Percentiles rank a stretch among this genome's conserved stretches.
Conservation (phyloP, 2,329 filamentous ascomycete genomes). For the Colletotrichum lupini region DNA sequence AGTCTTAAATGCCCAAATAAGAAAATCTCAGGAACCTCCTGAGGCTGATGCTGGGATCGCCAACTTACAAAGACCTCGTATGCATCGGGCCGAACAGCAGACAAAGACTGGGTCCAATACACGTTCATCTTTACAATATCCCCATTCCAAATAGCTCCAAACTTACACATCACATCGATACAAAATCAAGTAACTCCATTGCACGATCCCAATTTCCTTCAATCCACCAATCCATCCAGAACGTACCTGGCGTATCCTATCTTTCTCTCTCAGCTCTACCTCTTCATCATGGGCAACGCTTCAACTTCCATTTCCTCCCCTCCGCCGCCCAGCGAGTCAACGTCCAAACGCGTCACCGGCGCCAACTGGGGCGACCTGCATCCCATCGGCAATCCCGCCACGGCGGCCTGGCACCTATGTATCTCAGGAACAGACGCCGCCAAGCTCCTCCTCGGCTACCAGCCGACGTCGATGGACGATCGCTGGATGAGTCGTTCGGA, state of each 20-base stretch:
- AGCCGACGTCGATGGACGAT: conserved; percentile 24
- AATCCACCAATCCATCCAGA: background rate
- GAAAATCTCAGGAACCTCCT: background rate
- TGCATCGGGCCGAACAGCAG: background rate
- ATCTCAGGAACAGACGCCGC: conserved; percentile 3
- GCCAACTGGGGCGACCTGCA: background rate
- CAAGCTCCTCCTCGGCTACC: conserved; percentile 11
- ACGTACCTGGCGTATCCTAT: background rate
- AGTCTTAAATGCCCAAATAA: background rate
- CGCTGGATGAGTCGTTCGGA: conserved; percentile 24
- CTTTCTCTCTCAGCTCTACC: background rate
- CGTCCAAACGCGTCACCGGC: background rate
- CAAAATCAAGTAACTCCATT: too few species aligned
- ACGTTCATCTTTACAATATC: background rate
- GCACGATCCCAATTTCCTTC: background rate
- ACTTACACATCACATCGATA: background rate
- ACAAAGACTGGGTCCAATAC: background rate
- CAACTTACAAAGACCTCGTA: background rate
- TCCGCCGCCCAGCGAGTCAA: background rate
- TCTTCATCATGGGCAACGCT: background rate
- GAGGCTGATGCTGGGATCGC: background rate
- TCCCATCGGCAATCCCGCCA: conserved; percentile 6
- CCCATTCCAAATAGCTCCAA: background rate
- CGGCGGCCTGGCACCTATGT: background rate
- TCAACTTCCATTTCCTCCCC: background rate